Percentiles rank a stretch among this genome's conserved stretches.
These are phyloP conservation scores for Brachypodium distachyon DNA, from an alignment of 202 grass and related monocot species.

Conservation along the genomic window DNA sequence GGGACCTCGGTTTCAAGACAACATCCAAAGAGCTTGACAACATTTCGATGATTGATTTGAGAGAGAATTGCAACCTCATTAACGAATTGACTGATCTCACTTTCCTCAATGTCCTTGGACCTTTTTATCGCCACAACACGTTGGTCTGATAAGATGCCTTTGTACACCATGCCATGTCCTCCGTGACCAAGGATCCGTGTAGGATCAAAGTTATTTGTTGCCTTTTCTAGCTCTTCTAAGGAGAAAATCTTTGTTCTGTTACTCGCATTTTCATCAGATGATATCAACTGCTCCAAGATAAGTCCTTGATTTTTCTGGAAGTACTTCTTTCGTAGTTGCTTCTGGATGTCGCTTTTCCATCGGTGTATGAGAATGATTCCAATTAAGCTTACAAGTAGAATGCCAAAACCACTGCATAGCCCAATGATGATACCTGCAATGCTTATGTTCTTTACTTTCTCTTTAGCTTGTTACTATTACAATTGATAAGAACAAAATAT, in stretches of 20 bases:
- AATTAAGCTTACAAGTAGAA: neutral
- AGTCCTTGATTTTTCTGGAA: neutral
- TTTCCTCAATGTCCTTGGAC: neutral
- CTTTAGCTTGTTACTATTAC: no score
- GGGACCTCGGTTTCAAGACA: constrained; percentile 27
- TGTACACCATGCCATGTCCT: constrained; percentile 16
- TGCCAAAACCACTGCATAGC: neutral
- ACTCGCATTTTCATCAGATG: neutral
- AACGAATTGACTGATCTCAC: neutral
- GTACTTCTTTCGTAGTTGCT: neutral
- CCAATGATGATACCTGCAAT: neutral
- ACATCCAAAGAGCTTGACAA: constrained; percentile 11
- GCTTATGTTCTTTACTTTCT: neutral
- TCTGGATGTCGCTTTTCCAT: neutral
- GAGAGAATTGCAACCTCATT: constrained; percentile 23
- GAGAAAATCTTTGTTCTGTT: constrained; percentile 7
- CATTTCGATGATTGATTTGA: constrained; percentile 17
- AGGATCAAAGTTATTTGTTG: constrained; percentile 21
- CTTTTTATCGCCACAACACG: constrained; percentile 16
- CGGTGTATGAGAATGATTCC: neutral
- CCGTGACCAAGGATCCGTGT: constrained; percentile 8
- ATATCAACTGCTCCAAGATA: neutral
- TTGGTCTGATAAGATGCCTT: constrained; percentile 2
- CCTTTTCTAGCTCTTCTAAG: constrained; percentile 4
- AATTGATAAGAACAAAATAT: neutral